Base-by-base conservation (phyloP, 306 rosid species). In the Glycine tomentella region DNA sequence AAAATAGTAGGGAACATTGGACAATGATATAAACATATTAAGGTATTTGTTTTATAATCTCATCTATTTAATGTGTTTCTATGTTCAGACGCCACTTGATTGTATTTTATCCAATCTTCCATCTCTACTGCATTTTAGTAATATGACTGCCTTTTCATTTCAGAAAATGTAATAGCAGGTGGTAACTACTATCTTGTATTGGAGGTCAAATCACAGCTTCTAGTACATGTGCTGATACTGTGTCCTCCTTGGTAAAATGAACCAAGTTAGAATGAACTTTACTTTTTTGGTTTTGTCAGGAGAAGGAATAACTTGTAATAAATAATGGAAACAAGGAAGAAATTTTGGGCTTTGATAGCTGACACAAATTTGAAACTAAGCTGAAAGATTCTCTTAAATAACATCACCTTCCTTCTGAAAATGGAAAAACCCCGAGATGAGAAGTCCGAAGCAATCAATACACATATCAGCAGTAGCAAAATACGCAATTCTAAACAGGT, bases 321-420 rank as follows among this genome's bases (percentile, higher is more conserved):
- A 65, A 76, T 74, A n/a, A 57, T 48, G 48, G 80, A 52, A 61
- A 58, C 8, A 11, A 75, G 67, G 66, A 52, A 48, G 34, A 56
- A 55, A 78, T 75, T 8, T 63, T 71, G 81, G 66, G 72, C 65
- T 53, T 57, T 71, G 48, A 50, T 53, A 58, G 11, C 33, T 66
- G 34, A 15, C 52, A 42, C 53, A 40, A 38, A 14, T 40, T 40
- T 42, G 72, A 15, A 66, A 66, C 14, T n/a, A 89, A 87, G 77
- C 80, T 83, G 80, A 84, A 57, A 49, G 83, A 86, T 82, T 84
- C 61, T 86, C 86, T 49, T 78, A 84, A 82, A 81, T 65, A 86
- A 38, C 69, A 77, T 80, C 66, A 50, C 84, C 71, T 51, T 72
- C 61, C 45, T 57, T 61, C 44, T 79, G 78, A 83, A 78, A 84